Evolutionary conservation across 2,329 filamentous ascomycete species (phyloP).

Genomic region (Phoma sp.): DNA sequence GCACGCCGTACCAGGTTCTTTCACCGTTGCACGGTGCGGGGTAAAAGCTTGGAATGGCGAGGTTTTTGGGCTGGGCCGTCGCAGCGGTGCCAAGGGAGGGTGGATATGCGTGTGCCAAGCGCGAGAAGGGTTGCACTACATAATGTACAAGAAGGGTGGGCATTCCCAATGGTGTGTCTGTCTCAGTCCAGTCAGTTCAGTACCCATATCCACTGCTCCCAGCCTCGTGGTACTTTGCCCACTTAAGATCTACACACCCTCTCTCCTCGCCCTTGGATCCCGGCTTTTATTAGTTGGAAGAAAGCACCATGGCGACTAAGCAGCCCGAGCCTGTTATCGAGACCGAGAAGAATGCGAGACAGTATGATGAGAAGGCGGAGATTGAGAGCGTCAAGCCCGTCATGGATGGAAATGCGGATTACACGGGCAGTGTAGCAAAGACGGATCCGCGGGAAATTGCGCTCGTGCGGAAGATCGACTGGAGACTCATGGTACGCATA

Average conservation of each 20-base stretch:
- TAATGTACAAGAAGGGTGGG: constrained; percentile 1
- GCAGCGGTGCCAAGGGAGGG: constrained; percentile 22
- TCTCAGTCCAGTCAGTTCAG: neutral
- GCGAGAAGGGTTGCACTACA: constrained; percentile 5
- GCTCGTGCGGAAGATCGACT: constrained; percentile 44
- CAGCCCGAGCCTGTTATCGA: constrained; percentile 7
- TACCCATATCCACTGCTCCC: neutral
- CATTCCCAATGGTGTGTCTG: constrained; percentile 1
- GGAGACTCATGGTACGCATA: constrained; percentile 38
- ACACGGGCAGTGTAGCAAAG: constrained; percentile 42
- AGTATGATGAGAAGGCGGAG: constrained; percentile 30
- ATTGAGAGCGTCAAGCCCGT: constrained; percentile 25
- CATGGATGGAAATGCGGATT: constrained; percentile 30
- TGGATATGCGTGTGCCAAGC: no score
- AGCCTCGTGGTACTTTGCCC: neutral
- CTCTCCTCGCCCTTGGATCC: neutral
- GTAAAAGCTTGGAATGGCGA: constrained; percentile 24
- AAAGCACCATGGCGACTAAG: constrained; percentile 1
- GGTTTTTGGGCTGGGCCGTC: no score
- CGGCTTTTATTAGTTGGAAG: no score
- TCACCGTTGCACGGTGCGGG: constrained; percentile 12
- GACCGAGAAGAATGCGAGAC: constrained; percentile 25
- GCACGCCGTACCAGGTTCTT: constrained; percentile 1
- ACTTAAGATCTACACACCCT: neutral
- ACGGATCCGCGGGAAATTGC: constrained; percentile 42